Evolutionary conservation across 805 yeast genomes (phyloP), one percentile per base, ranked within the genome.

Genomic region (Yarrowia alimentaria): DNA sequence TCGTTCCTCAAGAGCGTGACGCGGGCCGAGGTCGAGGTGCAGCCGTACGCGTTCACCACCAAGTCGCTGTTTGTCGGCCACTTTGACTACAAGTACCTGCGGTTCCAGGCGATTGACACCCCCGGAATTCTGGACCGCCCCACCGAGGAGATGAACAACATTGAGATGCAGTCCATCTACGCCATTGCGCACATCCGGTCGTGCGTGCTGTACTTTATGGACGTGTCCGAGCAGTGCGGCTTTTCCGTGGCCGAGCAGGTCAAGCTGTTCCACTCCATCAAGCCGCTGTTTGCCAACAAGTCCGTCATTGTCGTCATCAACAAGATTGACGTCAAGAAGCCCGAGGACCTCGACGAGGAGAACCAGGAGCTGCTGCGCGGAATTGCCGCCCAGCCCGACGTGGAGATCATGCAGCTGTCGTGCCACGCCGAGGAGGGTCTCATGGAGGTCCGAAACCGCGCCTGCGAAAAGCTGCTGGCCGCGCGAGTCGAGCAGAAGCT

Each of bases 101-200:
- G 99, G 64, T 93, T 93, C 75, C 99, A 93, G 75, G 99, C 98
- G 52, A 93, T 93, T 65, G 99, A 93, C 71, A 93, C 99, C 29
- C 99, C 99, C 25, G 99, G 99, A 75, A 90, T 93, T 63, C 76
- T 93, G 67, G 99, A 93, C 71, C 82, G 98, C 69, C 99, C 99
- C 55, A 89, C 97, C 35, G 99, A 93, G 70, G 99, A 93, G 68
- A 93, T 93, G 99, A 93, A 93, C 76, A 93, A 93, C 71, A 93
- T 93, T 69, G 99, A 93, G 75, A 93, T 93, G 99, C 99, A 93
- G 74, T 85, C 95, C 45, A 93, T 93, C 64, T 93, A 93, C 64
- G 99, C 99, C 56, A 89, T 93, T 75, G 99, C 99, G 25, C 99
- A 93, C 71, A 79, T 93, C 69, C 81, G 98, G 67, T 90, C 98